Base-by-base conservation (phyloP, 306 rosid species). In the Malus sieversii region DNA sequence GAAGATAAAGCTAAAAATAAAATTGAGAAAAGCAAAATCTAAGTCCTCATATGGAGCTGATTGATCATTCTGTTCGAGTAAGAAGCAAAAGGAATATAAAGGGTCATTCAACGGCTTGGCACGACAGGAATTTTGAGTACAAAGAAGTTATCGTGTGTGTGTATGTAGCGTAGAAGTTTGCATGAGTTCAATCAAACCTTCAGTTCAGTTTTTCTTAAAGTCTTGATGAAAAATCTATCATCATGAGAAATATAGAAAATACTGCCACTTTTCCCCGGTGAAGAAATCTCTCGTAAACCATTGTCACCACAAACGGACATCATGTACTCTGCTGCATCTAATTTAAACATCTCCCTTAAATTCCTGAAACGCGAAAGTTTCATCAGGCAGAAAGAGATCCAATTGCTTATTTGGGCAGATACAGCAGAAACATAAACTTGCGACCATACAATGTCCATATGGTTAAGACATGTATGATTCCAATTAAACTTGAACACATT, bases 201-300 rank as follows among this genome's bases (percentile, higher is more conserved):
- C 69, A 96, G 82, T 84, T 96, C 99, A 20, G 87, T 33, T 79
- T 82, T 90, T 77, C 79, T 96, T 70, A 96, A 78, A 29, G 99
- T 96, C 88, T 96, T 96, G 64, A 92, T 90, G 78, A 96, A 96
- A 77, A 96, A 96, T 90, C 93, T 89, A 78, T 92, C 99, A 74
- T 96, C 99, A 58, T 90, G 96, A 75, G 98, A 96, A 75, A 95
- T 91, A 84, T 82, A 96, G 86, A 96, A 96, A 81, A 96, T 83
- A 87, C 97, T 96, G 86, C 99, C 99, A 89, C 99, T 96, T 88
- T 96, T 96, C 69, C 99, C 99, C 0, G 97, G 86, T 64, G 99
- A 96, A 68, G 96, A 74, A 76, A 90, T 88, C 81, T 92, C 99
- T 78, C 91, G 87, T 66, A 96, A 84, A 81, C 98, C 97, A 82